Evolutionary conservation across 257 asterid species (phyloP).

Genomic region (Fraxinus excelsior): DNA sequence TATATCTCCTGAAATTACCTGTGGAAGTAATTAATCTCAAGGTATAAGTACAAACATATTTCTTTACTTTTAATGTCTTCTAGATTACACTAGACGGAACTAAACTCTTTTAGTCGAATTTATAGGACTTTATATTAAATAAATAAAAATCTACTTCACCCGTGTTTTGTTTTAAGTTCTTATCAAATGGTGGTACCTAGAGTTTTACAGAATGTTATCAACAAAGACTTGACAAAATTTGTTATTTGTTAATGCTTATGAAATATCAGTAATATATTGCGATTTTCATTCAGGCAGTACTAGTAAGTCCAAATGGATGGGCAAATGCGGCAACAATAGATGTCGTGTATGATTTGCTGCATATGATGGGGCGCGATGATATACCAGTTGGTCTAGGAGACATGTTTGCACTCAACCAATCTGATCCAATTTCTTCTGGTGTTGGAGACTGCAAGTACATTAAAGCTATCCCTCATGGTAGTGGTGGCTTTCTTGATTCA

Average conservation of each 20-base stretch:
- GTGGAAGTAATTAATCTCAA: constrained; percentile 65
- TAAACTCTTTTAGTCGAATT: neutral
- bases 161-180: too few relatives aligned
- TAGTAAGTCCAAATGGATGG: constrained; percentile 90
- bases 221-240: neutral
- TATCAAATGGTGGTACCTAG: neutral
- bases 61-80: neutral
- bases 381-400: constrained; percentile 85
- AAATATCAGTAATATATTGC: neutral
- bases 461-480: constrained; percentile 77
- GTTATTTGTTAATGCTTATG: neutral
- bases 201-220: too few relatives aligned
- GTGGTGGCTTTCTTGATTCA: constrained; percentile 84
- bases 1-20: constrained; percentile 78
- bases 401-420: constrained; percentile 59
- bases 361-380: constrained; percentile 96
- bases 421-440: constrained; percentile 42
- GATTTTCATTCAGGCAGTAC: constrained; percentile 51
- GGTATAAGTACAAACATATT: constrained; percentile 34
- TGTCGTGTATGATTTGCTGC: constrained; percentile 68
- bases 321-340: constrained; percentile 86
- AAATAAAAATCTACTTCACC: too few relatives aligned
- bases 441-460: constrained; percentile 78
- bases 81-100: neutral
- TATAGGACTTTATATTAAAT: neutral